Percentiles rank a stretch among this genome's conserved stretches.
These are phyloP conservation scores for Porcisia deanei DNA, from an alignment of 208 protist genomes.

Conservation along the genomic window DNA sequence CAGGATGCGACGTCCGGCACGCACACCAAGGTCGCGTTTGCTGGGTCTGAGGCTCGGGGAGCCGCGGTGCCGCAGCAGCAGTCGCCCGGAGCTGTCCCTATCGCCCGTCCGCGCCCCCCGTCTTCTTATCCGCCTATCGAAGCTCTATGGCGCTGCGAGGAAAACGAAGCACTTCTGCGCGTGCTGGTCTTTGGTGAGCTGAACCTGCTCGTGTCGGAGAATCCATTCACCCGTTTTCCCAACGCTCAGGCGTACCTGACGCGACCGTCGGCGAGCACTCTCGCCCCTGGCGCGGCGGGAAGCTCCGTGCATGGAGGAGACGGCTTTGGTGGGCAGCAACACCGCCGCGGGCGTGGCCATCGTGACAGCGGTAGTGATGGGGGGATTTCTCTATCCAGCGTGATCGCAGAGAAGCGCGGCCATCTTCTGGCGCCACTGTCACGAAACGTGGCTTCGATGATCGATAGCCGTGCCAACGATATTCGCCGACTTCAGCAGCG, in stretches of 20 bases:
- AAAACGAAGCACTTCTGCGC: conserved; percentile 76
- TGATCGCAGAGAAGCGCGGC: conserved; percentile 74
- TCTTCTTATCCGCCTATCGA: conserved; percentile 70
- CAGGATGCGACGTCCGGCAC: neutral
- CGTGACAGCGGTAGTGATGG: conserved; percentile 26
- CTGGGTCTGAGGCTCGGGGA: neutral
- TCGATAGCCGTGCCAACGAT: conserved; percentile 72
- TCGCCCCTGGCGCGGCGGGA: conserved; percentile 11
- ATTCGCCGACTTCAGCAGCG: conserved; percentile 77
- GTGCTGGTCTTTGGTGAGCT: conserved; percentile 88
- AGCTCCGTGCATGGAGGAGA: conserved; percentile 11
- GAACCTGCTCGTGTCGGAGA: conserved; percentile 82
- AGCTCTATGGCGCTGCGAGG: conserved; percentile 72
- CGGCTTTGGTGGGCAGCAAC: conserved; percentile 1
- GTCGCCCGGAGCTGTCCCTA: neutral
- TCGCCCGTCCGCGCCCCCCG: conserved; percentile 33
- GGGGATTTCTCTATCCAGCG: conserved; percentile 55
- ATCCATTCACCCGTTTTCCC: conserved; percentile 83
- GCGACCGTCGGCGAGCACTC: conserved; percentile 42
- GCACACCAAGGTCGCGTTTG: neutral
- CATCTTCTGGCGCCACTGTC: conserved; percentile 59
- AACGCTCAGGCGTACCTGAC: conserved; percentile 69
- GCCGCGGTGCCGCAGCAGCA: neutral
- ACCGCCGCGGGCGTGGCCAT: conserved; percentile 14
- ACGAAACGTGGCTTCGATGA: conserved; percentile 44